A percentile compares a stretch with the other conserved stretches of the same genome.
Evolutionary conservation across 768 basidiomycete species (phyloP).

Genomic region (Kwoniella dendrophila): DNA sequence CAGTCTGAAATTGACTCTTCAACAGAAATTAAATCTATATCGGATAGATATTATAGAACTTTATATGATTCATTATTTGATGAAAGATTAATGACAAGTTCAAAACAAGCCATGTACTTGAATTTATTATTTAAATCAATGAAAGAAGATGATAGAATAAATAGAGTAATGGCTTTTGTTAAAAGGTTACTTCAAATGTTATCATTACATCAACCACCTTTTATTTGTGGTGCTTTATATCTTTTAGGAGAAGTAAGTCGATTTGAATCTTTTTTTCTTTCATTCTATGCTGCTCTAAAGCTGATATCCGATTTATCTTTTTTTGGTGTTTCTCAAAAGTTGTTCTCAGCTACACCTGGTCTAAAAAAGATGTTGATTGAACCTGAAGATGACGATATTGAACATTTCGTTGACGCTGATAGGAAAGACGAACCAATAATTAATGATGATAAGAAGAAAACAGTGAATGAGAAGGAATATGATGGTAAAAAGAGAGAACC

Average conservation of each 20-base stretch:
- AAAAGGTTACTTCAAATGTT: slow-evolving; percentile 81
- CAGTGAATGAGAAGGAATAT: slow-evolving; percentile 59
- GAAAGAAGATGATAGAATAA: slow-evolving; percentile 66
- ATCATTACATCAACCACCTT: slow-evolving; percentile 74
- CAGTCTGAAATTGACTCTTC: no score
- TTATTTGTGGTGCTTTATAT: slow-evolving; percentile 83
- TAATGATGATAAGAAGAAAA: slow-evolving; percentile 10
- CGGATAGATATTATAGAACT: slow-evolving; percentile 66
- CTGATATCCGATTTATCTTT: neutral
- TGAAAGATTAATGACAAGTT: slow-evolving; percentile 72
- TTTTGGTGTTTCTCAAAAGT: slow-evolving; percentile 55
- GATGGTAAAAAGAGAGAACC: slow-evolving; percentile 91
- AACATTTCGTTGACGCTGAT: slow-evolving; percentile 53
- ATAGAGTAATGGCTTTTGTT: slow-evolving; percentile 77
- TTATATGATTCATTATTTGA: slow-evolving; percentile 90
- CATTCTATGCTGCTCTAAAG: slow-evolving; percentile 50
- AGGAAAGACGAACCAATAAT: slow-evolving; percentile 27
- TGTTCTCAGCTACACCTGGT: slow-evolving; percentile 62
- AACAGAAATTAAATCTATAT: slow-evolving; percentile 44
- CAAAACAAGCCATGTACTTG: slow-evolving; percentile 95
- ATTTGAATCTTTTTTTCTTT: slow-evolving; percentile 33
- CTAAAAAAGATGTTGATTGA: slow-evolving; percentile 61
- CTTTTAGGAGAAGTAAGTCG: slow-evolving; percentile 73
- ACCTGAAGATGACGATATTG: slow-evolving; percentile 56
- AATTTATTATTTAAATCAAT: slow-evolving; percentile 89